phyloP scores from a whole-genome alignment of 2,329 filamentous ascomycete genomes.

The Exophiala oligosperma region DNA sequence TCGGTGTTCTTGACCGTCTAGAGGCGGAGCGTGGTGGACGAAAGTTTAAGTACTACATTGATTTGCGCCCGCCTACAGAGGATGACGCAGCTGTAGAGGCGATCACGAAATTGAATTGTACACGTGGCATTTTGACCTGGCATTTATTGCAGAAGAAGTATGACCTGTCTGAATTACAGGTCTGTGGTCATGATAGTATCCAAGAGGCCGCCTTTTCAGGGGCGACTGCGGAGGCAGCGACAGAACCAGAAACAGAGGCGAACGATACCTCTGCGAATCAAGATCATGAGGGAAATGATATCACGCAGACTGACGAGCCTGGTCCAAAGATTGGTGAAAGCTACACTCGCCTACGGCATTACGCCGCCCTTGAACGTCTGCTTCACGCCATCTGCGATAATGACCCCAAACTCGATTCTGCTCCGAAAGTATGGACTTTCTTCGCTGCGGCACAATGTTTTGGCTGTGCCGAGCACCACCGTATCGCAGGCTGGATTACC shows the following conservation, averaged over 20 bases:
- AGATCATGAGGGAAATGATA: too few relatives aligned
- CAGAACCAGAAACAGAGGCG: background rate
- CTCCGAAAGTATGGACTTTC: slow-evolving; percentile 67
- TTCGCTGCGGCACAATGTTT: slow-evolving; percentile 62
- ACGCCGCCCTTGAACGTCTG: slow-evolving; percentile 63
- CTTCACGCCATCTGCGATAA: slow-evolving; percentile 58
- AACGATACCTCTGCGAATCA: too few relatives aligned
- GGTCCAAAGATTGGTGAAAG: background rate
- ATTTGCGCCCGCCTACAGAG: slow-evolving; percentile 62
- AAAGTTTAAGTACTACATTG: slow-evolving; percentile 57
- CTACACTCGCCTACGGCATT: slow-evolving; percentile 65
- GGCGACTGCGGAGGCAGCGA: background rate
- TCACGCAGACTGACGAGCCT: background rate
- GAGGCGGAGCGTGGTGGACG: slow-evolving; percentile 11
- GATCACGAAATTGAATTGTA: slow-evolving; percentile 60
- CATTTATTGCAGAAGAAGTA: slow-evolving; percentile 43
- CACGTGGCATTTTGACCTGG: slow-evolving; percentile 58
- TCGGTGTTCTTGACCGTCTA: slow-evolving; percentile 6
- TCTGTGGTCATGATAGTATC: slow-evolving; percentile 52
- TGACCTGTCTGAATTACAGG: slow-evolving; percentile 39
- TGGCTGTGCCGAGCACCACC: slow-evolving; percentile 39
- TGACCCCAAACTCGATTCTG: slow-evolving; percentile 61
- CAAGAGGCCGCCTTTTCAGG: slow-evolving; percentile 16
- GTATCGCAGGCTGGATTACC: slow-evolving; percentile 49
- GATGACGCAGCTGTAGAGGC: slow-evolving; percentile 64